Evolutionary conservation across 1,139 yeast species (phyloP), one percentile per base, ranked within the genome.

Genomic region (Torulaspora pretoriensis): DNA sequence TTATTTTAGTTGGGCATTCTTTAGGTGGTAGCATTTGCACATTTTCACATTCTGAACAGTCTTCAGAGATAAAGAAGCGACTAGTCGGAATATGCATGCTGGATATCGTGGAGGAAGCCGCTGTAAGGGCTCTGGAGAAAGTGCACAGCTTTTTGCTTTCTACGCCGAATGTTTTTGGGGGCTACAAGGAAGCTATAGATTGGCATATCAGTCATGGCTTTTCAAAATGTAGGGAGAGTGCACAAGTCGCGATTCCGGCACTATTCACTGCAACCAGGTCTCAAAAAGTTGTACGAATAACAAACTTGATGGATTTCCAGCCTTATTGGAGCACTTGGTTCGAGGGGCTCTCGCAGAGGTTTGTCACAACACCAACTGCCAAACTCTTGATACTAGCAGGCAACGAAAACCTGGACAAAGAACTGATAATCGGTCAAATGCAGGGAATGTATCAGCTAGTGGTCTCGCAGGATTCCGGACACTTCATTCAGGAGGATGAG

Each of bases 51-150:
- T 48, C 57, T 3, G 39, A 51, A 3, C 48, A 77, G 49, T 47
- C 56, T 54, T 40, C 50, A 38, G 22, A 41, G 17, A 52, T 56
- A 50, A 62, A 28, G 6, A 48, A 57, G 45, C 53, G 68, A 44
- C 57, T 80, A 2, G 70, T 72, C 35, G 98, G 97, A 0, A 66
- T 92, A 4, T 76, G 78, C 0, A 79, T 90, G 70, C 67, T 92
- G 19, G 99, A 92, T 64, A 94, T 94, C 2, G 97, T 92, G 3
- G 98, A 92, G 60, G 97, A 90, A 50, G 83, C 92, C 0, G 97
- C 97, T 0, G 71, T 84, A 1, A 74, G 76, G 28, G 80, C 96
- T 0, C 68, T 92, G 5, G 59, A 65, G 4, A 71, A 78, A 2
- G 90, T 92, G 88, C 77, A 80, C 3, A 59, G 64, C 17, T 85